Evolutionary conservation across 2,329 filamentous ascomycete genomes (phyloP).

Genomic region (Aschersonia sp.): DNA sequence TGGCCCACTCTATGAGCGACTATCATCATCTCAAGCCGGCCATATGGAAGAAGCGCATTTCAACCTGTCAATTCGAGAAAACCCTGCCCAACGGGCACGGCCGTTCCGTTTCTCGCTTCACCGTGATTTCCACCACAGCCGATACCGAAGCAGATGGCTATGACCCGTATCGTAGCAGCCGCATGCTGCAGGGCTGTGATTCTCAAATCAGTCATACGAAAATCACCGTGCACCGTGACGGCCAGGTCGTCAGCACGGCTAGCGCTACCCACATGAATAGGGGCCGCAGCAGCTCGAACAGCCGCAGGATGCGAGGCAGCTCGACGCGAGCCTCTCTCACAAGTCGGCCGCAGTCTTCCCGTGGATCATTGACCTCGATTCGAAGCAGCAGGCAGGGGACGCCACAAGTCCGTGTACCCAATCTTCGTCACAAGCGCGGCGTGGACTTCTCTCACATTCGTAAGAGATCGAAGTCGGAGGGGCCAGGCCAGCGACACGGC

Average conservation of each 20-base stretch:
- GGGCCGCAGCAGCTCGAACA: constrained; percentile 19
- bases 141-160: constrained; percentile 49
- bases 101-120: constrained; percentile 45
- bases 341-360: constrained; percentile 17
- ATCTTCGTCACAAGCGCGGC: constrained; percentile 33
- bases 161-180: constrained; percentile 68
- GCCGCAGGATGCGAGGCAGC: constrained; percentile 14
- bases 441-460: constrained; percentile 40
- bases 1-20: constrained; percentile 80
- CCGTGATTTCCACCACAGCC: constrained; percentile 48
- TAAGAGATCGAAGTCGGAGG: constrained; percentile 20
- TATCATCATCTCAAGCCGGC: constrained; percentile 64
- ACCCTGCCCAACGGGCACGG: constrained; percentile 30
- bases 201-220: constrained; percentile 47
- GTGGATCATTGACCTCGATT: constrained; percentile 34
- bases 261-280: constrained; percentile 15
- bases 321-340: constrained; percentile 14
- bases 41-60: constrained; percentile 43
- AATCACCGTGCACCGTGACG: constrained; percentile 51
- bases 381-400: constrained; percentile 29
- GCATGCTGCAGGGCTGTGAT: constrained; percentile 23
- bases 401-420: constrained; percentile 24
- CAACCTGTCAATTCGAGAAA: constrained; percentile 44
- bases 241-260: constrained; percentile 12
- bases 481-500: constrained; percentile 5